A percentile compares a stretch with the other conserved stretches of the same genome.
These are phyloP conservation scores for Carex littledalei DNA, from an alignment of 176 grass and related monocot genomes.

Conservation along the genomic window DNA sequence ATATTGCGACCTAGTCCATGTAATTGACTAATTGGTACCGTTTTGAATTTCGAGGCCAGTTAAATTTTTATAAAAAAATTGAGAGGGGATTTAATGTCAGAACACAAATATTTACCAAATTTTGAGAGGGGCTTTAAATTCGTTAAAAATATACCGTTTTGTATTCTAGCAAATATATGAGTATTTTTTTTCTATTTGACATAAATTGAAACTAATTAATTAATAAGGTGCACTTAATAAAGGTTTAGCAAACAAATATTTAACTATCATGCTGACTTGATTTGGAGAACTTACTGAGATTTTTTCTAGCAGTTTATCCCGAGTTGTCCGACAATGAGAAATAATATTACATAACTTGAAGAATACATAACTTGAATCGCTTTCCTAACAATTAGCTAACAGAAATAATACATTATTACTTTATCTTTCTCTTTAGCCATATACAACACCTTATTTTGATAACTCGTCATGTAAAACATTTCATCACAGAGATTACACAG, in stretches of 20 bases:
- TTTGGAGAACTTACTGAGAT: neutral
- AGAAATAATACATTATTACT: neutral
- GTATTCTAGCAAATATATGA: no score
- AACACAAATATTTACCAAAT: no score
- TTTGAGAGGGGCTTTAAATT: no score
- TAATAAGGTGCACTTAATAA: neutral
- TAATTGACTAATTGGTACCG: no score
- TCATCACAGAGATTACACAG: neutral
- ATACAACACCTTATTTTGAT: neutral
- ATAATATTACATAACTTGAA: no score
- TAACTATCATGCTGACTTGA: neutral
- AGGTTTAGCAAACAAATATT: no score
- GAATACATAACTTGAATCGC: neutral
- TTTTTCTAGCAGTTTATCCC: neutral
- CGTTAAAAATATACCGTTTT: no score
- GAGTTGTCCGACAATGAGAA: neutral
- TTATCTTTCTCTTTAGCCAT: neutral
- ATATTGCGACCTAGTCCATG: no score
- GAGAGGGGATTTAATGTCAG: no score
- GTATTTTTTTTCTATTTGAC: neutral
- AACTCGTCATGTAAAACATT: neutral
- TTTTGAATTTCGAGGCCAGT: no score
- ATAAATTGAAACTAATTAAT: neutral
- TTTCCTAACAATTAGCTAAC: neutral
- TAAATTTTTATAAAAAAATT: no score